phyloP scores from a whole-genome alignment of 139 green algal species.

The Tetradesmus obliquus region DNA sequence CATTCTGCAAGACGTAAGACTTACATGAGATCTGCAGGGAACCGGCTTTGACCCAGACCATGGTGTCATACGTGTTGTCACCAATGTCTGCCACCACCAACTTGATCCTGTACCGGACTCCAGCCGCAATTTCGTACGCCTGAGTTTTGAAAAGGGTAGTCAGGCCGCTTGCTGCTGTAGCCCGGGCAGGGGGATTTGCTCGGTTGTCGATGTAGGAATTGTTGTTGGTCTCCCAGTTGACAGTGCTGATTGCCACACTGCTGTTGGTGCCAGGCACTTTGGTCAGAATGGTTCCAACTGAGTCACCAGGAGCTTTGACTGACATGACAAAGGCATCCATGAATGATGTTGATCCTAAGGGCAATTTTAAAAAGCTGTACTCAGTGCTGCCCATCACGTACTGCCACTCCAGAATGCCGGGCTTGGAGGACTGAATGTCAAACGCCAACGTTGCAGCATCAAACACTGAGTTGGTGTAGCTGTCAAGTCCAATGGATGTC shows the following conservation, averaged over 20 bases:
- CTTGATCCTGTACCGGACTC: neutral
- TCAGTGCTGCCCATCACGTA: neutral
- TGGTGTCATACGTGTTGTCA: neutral
- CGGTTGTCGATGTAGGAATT: neutral
- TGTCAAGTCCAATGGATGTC: neutral
- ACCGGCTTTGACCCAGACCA: neutral
- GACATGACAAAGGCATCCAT: neutral
- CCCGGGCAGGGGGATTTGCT: neutral
- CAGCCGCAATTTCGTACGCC: neutral
- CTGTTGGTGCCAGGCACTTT: neutral
- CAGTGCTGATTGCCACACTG: slow-evolving; percentile 10
- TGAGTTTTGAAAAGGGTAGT: neutral
- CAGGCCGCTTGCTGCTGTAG: neutral
- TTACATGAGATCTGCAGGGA: neutral
- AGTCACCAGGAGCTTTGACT: neutral
- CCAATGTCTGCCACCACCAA: neutral
- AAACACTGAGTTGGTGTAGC: neutral
- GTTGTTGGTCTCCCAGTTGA: neutral
- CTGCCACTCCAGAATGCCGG: neutral
- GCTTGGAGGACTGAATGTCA: neutral
- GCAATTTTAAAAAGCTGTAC: neutral
- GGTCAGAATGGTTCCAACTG: neutral
- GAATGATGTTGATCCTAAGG: no score
- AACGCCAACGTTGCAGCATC: neutral
- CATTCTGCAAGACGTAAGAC: neutral